Evolutionary conservation across 495 filamentous ascomycete genomes (phyloP).

Genomic region (Xylaria grammica): DNA sequence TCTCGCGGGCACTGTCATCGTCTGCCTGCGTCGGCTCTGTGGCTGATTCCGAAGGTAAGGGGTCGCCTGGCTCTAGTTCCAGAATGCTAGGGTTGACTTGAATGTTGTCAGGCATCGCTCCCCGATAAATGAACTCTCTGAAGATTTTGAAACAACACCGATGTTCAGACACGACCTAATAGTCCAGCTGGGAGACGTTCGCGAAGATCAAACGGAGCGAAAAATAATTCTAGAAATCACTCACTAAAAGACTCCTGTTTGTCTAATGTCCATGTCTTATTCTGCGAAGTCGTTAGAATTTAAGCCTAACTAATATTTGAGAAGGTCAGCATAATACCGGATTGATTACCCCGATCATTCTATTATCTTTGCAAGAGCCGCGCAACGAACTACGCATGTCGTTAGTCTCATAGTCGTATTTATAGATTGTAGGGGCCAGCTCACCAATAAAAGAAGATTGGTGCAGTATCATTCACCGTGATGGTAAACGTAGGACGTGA

Average conservation of each 20-base stretch:
- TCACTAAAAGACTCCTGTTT: not conserved
- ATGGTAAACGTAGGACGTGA: constrained; percentile 56
- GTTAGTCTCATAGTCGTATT: not conserved
- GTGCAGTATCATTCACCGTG: constrained; percentile 59
- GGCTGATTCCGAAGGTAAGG: constrained; percentile 36
- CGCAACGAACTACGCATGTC: not conserved
- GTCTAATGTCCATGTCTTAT: constrained; percentile 31
- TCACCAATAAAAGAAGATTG: constrained; percentile 67
- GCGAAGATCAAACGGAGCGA: not conserved
- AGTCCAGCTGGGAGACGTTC: too few species aligned
- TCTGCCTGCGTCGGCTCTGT: not conserved
- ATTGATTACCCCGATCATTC: constrained; percentile 58
- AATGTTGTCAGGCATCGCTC: constrained; percentile 25
- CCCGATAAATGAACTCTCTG: not conserved
- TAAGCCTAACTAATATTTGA: not conserved
- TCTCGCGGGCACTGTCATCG: not conserved
- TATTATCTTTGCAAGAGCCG: constrained; percentile 38
- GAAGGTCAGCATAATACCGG: constrained; percentile 25
- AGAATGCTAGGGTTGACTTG: constrained; percentile 30
- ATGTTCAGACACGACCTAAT: not conserved
- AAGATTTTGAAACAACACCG: not conserved
- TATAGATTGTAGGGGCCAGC: not conserved
- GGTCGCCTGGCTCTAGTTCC: constrained; percentile 44
- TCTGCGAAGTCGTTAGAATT: constrained; percentile 12
- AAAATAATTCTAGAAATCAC: not conserved